phyloP scores from a whole-genome alignment of 345 rosid species.

The Brassica nigra region DNA sequence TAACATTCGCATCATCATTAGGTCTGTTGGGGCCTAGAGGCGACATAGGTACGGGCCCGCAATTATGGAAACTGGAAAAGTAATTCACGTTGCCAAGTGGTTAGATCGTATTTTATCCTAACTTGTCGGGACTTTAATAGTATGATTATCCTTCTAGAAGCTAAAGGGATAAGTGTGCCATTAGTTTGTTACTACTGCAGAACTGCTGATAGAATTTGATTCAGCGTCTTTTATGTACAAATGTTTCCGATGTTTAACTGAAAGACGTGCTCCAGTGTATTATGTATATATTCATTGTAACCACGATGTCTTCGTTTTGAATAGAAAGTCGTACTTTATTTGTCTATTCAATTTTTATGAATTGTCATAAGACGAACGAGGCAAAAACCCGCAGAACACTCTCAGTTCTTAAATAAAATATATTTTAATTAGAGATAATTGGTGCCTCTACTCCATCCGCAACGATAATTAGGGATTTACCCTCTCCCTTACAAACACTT shows the following conservation, averaged over 20 bases:
- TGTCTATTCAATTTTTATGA: background rate
- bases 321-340: background rate
- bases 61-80: conserved; percentile 31
- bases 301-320: conserved; percentile 19
- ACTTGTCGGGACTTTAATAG: conserved; percentile 5
- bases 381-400: background rate
- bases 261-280: conserved; percentile 28
- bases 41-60: conserved; percentile 8
- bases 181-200: background rate
- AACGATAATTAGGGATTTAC: background rate
- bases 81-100: conserved; percentile 7
- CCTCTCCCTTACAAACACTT: background rate
- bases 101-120: conserved; percentile 14
- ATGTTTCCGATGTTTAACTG: conserved; percentile 19
- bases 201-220: conserved; percentile 5
- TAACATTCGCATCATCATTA: background rate
- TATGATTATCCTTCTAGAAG: conserved; percentile 32
- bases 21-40: background rate
- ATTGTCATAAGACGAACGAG: background rate
- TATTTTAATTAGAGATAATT: background rate
- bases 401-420: background rate
- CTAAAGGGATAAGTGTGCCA: background rate
- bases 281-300: background rate
- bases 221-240: background rate
- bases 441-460: background rate